Evolutionary conservation across 257 asterid species (phyloP), one percentile per base, ranked within the genome.

Genomic region (Nicotiana otophora): DNA sequence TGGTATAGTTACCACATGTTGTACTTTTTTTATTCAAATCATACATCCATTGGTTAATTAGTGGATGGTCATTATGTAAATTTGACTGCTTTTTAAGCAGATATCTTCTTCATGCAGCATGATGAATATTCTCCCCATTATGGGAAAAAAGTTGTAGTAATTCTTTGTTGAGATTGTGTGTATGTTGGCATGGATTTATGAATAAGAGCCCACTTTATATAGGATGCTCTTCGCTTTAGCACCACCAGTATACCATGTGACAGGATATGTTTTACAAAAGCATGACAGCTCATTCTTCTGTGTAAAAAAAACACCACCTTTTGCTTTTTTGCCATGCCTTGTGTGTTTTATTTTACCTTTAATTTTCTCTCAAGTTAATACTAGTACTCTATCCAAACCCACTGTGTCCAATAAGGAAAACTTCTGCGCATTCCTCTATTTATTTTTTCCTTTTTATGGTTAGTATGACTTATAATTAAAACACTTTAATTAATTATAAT

Each of bases 211-310:
- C 74, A 15, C 82, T 61, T 61, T 79, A 28, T 28, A 42, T 42
- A 42, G 51, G 31, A 64, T 66, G 53, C 54, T 70, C 76, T 66
- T 81, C 66, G 66, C 57, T 66, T 66, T 51, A 81, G n/a, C 61
- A 81, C 55, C 83, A 48, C 65, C 48, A 65, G 55, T 39, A 46
- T 20, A 9, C 36, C 83, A 84, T 84, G 82, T 64, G 80, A 80
- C 34, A 62, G 51, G 77, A 83, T 79, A 74, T 91, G 90, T 84
- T 87, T 61, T 85, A 62, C 68, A 83, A 87, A 91, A 81, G 91
- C 86, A 86, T 82, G 95, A 90, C 97, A 91, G 96, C 98, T 92
- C 91, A 94, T 84, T 85, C 86, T 72, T 82, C 83, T 81, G 89
- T 88, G 77, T 67, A 80, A 81, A 81, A 66, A 70, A 66, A 23